These are phyloP conservation scores for Ceratorhiza oryzae-sativae DNA, from an alignment of 1,284 basidiomycete genomes.

Conservation along the genomic window DNA sequence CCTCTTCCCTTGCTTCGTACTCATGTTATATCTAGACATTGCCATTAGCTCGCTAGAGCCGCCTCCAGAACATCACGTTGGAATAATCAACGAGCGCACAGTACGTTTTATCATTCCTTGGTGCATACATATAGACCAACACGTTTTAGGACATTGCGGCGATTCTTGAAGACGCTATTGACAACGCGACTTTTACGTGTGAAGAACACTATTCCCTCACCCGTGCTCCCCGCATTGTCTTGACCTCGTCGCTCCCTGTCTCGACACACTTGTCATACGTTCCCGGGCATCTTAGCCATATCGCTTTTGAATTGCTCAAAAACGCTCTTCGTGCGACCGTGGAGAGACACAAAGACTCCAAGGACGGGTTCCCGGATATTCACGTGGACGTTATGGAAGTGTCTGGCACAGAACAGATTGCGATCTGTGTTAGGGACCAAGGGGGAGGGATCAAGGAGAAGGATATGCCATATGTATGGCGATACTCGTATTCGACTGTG, in stretches of 20 bases:
- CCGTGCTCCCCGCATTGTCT: slow-evolving; percentile 21
- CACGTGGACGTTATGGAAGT: slow-evolving; percentile 32
- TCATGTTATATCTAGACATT: slow-evolving; percentile 1
- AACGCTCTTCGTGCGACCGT: slow-evolving; percentile 33
- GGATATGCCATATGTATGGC: slow-evolving; percentile 32
- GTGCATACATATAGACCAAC: not conserved
- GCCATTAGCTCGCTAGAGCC: slow-evolving; percentile 27
- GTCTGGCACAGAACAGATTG: slow-evolving; percentile 26
- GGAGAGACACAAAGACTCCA: slow-evolving; percentile 1
- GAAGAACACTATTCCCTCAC: slow-evolving; percentile 30
- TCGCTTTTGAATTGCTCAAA: slow-evolving; percentile 32
- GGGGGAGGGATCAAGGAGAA: slow-evolving; percentile 29
- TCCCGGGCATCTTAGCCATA: slow-evolving; percentile 28
- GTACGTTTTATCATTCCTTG: not conserved
- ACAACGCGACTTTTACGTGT: slow-evolving; percentile 27
- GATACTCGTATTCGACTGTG: slow-evolving; percentile 34
- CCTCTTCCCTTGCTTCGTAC: not conserved
- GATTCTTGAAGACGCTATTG: slow-evolving; percentile 31
- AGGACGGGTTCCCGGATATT: slow-evolving; percentile 33
- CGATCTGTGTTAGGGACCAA: slow-evolving; percentile 23
- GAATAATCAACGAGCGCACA: slow-evolving; percentile 31
- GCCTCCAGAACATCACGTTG: slow-evolving; percentile 29
- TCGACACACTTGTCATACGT: slow-evolving; percentile 21
- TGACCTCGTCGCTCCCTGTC: not conserved
- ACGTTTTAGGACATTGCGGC: not conserved